Percentiles rank a stretch among this genome's conserved stretches.
Evolutionary conservation across 495 filamentous ascomycete species (phyloP).

Genomic region (Talaromyces trachyspermus): DNA sequence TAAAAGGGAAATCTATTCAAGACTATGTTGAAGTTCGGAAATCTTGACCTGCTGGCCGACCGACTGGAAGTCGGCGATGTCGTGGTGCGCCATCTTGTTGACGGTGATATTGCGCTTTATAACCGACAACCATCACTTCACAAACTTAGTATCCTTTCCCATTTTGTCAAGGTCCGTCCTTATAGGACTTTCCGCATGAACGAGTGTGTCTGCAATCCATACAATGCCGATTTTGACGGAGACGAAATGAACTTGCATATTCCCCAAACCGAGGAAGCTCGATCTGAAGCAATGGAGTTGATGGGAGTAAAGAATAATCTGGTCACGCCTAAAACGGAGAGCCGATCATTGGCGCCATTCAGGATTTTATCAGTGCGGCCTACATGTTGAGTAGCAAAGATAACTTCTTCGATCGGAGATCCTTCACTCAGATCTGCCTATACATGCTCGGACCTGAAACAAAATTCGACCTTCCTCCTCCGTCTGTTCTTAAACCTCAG

Average conservation of each 20-base stretch:
- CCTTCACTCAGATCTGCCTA: conserved; percentile 81
- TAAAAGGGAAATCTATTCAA: conserved; percentile 66
- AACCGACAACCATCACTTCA: conserved; percentile 97
- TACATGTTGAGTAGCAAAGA: conserved; percentile 91
- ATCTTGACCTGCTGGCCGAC: conserved; percentile 56
- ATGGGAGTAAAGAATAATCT: conserved; percentile 99
- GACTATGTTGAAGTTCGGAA: conserved; percentile 66
- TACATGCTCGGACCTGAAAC: conserved; percentile 85
- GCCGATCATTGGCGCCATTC: conserved; percentile 95
- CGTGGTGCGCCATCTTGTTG: conserved; percentile 90
- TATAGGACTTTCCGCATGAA: conserved; percentile 96
- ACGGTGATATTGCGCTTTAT: conserved; percentile 95
- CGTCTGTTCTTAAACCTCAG: conserved; percentile 76
- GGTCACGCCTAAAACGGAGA: conserved; percentile 95
- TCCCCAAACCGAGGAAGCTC: conserved; percentile 94
- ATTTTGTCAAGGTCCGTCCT: conserved; percentile 85
- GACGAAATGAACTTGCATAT: conserved; percentile 99
- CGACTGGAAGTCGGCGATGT: conserved; percentile 75
- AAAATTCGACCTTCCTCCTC: conserved; percentile 78
- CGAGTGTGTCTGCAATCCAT: conserved; percentile 95
- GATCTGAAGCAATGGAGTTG: conserved; percentile 87
- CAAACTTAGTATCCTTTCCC: conserved; percentile 94
- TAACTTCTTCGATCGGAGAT: conserved; percentile 77
- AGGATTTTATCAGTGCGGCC: conserved; percentile 96
- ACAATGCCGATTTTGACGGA: conserved; percentile 99